A percentile compares a stretch with the other conserved stretches of the same genome.
Conservation (phyloP, 495 filamentous ascomycete genomes). For the Oidiodendron maius region DNA sequence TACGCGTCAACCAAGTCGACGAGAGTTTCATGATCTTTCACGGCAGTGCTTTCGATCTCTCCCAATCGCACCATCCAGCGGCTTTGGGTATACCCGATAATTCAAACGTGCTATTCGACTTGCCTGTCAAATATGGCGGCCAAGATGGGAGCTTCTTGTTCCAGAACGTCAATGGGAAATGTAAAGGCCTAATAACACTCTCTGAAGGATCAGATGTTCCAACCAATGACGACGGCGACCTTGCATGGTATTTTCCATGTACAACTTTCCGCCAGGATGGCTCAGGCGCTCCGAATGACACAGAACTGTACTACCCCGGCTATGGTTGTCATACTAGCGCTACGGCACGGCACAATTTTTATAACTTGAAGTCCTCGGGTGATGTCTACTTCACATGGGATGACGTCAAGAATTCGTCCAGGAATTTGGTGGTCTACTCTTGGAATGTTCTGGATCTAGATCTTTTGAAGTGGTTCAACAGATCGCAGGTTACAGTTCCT, state of each 20-base stretch:
- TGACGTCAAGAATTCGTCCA: constrained; percentile 79
- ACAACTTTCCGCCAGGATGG: constrained; percentile 88
- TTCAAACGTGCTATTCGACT: constrained; percentile 81
- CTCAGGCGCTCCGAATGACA: constrained; percentile 67
- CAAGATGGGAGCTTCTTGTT: constrained; percentile 95
- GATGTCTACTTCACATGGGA: constrained; percentile 96
- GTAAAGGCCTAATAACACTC: constrained; percentile 81
- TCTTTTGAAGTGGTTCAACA: constrained; percentile 87
- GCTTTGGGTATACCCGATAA: constrained; percentile 68
- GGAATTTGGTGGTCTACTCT: constrained; percentile 89
- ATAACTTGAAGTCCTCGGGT: constrained; percentile 50
- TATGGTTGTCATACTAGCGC: constrained; percentile 85
- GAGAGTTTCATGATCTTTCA: constrained; percentile 93
- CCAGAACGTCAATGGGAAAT: constrained; percentile 98
- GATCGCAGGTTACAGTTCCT: constrained; percentile 70
- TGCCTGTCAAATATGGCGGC: constrained; percentile 73
- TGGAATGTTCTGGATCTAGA: constrained; percentile 92
- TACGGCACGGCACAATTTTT: constrained; percentile 65
- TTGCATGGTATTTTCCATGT: constrained; percentile 99
- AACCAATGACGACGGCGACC: constrained; percentile 60
- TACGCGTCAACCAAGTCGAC: constrained; percentile 77
- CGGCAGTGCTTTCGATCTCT: constrained; percentile 78
- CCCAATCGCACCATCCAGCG: constrained; percentile 64
- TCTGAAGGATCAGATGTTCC: constrained; percentile 71
- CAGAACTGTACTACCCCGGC: constrained; percentile 70